These are phyloP conservation scores for Kentomonas sorsogonicus DNA, from an alignment of 208 protist species.

Conservation along the genomic window DNA sequence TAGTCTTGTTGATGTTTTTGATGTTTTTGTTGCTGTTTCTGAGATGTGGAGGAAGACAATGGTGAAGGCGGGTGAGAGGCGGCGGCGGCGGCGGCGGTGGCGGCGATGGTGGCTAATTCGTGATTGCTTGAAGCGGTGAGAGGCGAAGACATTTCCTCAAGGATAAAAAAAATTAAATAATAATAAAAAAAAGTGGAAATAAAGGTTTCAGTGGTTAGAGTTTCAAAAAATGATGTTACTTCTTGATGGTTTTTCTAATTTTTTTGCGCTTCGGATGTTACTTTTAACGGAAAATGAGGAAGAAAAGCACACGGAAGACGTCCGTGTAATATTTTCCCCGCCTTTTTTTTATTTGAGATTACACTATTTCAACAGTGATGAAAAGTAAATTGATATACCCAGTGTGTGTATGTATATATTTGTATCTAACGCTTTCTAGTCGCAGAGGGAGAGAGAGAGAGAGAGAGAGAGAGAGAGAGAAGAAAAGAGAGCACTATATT, in stretches of 20 bases:
- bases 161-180: background rate
- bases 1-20: too few species aligned
- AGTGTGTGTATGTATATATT: conserved; percentile 1
- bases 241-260: background rate
- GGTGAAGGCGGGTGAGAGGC: too few species aligned
- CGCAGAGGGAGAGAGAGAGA: background rate
- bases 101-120: too few species aligned
- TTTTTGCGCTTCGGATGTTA: background rate
- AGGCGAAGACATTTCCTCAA: too few species aligned
- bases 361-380: too few species aligned
- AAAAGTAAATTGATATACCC: background rate
- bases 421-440: background rate
- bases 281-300: background rate
- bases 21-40: too few species aligned
- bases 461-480: background rate
- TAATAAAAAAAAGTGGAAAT: background rate
- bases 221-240: background rate
- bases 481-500: background rate
- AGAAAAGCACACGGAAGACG: background rate
- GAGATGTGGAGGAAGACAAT: too few species aligned
- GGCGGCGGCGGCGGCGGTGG: too few species aligned
- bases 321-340: too few species aligned
- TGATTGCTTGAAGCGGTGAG: too few species aligned
- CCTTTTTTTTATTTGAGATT: too few species aligned
- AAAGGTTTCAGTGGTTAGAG: background rate